A percentile compares a stretch with the other conserved stretches of the same genome.
phyloP scores from a whole-genome alignment of 352 stramenopile species.

The Phytophthora cryptogea region DNA sequence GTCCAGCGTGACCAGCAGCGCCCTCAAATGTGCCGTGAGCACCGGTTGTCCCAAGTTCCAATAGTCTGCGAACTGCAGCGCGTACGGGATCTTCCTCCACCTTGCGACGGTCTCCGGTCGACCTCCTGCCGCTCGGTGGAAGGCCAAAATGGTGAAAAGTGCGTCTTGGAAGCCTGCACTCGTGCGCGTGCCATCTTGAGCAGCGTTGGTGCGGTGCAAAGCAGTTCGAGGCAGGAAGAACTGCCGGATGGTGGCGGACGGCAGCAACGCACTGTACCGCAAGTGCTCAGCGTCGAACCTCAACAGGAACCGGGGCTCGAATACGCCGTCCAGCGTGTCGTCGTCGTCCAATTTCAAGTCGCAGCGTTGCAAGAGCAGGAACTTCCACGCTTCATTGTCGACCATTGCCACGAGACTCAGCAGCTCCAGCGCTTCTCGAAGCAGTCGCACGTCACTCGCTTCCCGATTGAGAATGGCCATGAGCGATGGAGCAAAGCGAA shows the following conservation, averaged over 20 bases:
- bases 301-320: slow-evolving; percentile 32
- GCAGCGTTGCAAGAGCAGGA: slow-evolving; percentile 36
- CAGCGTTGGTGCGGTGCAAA: slow-evolving; percentile 2
- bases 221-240: slow-evolving; percentile 29
- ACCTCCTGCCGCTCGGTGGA: slow-evolving; percentile 10
- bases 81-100: slow-evolving; percentile 31
- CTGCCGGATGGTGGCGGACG: slow-evolving; percentile 29
- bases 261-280: slow-evolving; percentile 34
- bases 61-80: slow-evolving; percentile 25
- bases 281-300: slow-evolving; percentile 32
- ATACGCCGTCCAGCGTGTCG: slow-evolving; percentile 32
- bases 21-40: slow-evolving; percentile 25
- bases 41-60: slow-evolving; percentile 32
- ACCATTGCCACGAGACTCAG: slow-evolving; percentile 37
- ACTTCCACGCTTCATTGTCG: slow-evolving; percentile 42
- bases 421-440: slow-evolving; percentile 45
- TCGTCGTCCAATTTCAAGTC: slow-evolving; percentile 34
- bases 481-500: slow-evolving; percentile 27
- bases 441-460: slow-evolving; percentile 21
- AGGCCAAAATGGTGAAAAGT: slow-evolving; percentile 20
- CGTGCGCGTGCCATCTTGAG: slow-evolving; percentile 1
- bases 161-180: slow-evolving; percentile 29
- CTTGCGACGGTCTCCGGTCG: slow-evolving; percentile 8
- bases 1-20: slow-evolving; percentile 29
- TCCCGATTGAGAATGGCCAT: slow-evolving; percentile 23